Percentiles rank a stretch among this genome's conserved stretches.
These are phyloP conservation scores for Lobulomyces angularis DNA, from an alignment of 192 early-diverging fungal species.

Conservation along the genomic window DNA sequence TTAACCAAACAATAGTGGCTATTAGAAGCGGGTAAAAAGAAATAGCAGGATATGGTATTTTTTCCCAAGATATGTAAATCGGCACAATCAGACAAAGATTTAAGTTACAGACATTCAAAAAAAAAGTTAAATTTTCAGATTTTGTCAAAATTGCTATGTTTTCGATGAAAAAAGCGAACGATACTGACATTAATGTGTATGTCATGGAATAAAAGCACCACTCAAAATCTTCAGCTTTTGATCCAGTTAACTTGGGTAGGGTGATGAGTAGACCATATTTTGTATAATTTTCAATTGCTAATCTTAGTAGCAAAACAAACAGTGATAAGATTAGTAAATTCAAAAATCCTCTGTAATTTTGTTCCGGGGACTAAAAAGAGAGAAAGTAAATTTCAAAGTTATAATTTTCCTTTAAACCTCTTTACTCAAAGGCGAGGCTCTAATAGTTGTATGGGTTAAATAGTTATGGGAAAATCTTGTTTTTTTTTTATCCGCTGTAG, in stretches of 20 bases:
- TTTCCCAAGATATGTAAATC: conserved; percentile 12
- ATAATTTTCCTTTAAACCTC: conserved; percentile 44
- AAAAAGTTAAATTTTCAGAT: not conserved
- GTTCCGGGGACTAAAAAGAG: conserved; percentile 38
- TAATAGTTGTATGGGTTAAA: conserved; percentile 13
- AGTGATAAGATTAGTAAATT: conserved; percentile 70
- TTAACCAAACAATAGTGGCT: not conserved
- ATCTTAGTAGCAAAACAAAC: conserved; percentile 65
- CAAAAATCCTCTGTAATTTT: conserved; percentile 75
- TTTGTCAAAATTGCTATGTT: conserved; percentile 20
- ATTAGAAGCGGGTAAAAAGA: conserved; percentile 2
- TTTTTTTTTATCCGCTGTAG: too few species aligned
- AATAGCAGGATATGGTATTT: conserved; percentile 13
- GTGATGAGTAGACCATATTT: conserved; percentile 77
- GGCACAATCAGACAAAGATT: conserved; percentile 8
- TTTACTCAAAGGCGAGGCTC: conserved; percentile 62
- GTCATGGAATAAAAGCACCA: too few species aligned
- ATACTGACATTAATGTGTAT: too few species aligned
- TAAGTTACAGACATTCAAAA: conserved; percentile 3
- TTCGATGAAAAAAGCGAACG: conserved; percentile 53
- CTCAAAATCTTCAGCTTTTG: conserved; percentile 30
- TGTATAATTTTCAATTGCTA: conserved; percentile 77
- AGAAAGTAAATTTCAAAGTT: not conserved
- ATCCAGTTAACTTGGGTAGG: conserved; percentile 29
- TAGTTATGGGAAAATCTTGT: conserved; percentile 16